Percentiles rank a stretch among this genome's conserved stretches.
phyloP scores from a whole-genome alignment of 352 stramenopile genomes.

The Pythium plurisporium region DNA sequence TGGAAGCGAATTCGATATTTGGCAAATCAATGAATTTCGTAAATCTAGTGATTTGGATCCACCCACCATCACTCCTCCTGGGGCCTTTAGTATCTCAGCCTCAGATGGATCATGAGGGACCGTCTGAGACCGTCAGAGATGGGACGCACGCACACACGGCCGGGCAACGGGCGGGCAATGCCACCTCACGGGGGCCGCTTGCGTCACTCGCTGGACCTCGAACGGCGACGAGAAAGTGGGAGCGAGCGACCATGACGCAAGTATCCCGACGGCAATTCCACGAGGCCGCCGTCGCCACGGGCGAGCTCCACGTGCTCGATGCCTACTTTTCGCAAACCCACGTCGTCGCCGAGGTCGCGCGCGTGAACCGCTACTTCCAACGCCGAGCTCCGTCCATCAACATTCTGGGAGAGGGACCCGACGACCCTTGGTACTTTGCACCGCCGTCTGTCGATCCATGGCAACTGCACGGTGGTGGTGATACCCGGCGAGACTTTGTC shows the following conservation, averaged over 20 bases:
- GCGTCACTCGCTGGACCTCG: neutral
- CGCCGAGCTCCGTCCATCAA: neutral
- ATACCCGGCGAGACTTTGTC: neutral
- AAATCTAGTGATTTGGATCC: neutral
- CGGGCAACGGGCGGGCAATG: too few relatives aligned
- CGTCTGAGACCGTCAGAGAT: neutral
- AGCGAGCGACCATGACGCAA: neutral
- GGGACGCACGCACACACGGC: too few relatives aligned
- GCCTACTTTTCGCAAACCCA: slow-evolving; percentile 10
- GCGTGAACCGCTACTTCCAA: slow-evolving; percentile 10
- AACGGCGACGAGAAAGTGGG: neutral
- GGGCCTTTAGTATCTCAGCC: neutral
- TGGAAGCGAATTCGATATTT: neutral
- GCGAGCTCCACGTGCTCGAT: neutral
- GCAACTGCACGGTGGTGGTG: neutral
- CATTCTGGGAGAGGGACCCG: neutral
- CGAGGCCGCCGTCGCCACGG: neutral
- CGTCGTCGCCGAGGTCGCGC: neutral
- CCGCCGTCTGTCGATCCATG: neutral
- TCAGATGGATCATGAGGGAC: neutral
- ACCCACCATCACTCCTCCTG: neutral
- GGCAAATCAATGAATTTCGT: neutral
- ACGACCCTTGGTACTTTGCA: slow-evolving; percentile 13
- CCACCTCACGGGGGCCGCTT: neutral
- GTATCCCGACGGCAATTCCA: slow-evolving; percentile 9